Conservation (phyloP, 768 basidiomycete genomes). For the Saitozyma sp. region DNA sequence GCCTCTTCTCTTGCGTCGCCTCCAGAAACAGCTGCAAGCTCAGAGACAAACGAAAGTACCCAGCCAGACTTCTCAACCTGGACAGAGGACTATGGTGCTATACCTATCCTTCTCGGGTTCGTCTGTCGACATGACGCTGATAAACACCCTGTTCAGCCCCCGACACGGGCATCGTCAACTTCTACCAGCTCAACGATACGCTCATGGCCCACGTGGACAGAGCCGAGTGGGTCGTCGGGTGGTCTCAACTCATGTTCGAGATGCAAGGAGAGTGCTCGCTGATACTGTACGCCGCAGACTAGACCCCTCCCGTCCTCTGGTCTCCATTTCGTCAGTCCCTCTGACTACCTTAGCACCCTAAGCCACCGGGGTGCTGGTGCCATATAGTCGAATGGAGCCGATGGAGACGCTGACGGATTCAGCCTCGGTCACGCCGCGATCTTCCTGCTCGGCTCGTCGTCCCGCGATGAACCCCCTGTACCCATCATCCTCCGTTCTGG, state of each 20-base stretch:
- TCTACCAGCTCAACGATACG: constrained; percentile 86
- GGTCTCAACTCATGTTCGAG: not conserved
- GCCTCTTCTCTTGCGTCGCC: too few species aligned
- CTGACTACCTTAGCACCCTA: not conserved
- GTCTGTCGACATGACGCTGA: not conserved
- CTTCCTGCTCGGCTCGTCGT: constrained; percentile 83
- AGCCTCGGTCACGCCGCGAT: constrained; percentile 86
- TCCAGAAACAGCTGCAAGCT: too few species aligned
- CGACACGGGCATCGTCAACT: constrained; percentile 95
- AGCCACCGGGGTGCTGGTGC: too few species aligned
- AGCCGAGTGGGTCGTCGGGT: constrained; percentile 61
- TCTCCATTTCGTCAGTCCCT: constrained; percentile 80
- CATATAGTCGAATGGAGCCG: too few species aligned
- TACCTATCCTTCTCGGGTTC: not conserved
- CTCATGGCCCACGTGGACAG: constrained; percentile 98
- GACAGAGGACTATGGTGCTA: constrained; percentile 73
- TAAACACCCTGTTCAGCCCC: constrained; percentile 62
- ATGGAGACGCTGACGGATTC: not conserved
- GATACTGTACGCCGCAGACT: constrained; percentile 52
- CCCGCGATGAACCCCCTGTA: constrained; percentile 72
- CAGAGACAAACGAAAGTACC: too few species aligned
- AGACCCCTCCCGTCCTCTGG: constrained; percentile 85
- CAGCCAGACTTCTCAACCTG: constrained; percentile 70
- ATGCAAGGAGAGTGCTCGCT: not conserved
- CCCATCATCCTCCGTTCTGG: constrained; percentile 87